Evolutionary conservation across 257 asterid genomes (phyloP).

Genomic region (Solanum dulcamara): DNA sequence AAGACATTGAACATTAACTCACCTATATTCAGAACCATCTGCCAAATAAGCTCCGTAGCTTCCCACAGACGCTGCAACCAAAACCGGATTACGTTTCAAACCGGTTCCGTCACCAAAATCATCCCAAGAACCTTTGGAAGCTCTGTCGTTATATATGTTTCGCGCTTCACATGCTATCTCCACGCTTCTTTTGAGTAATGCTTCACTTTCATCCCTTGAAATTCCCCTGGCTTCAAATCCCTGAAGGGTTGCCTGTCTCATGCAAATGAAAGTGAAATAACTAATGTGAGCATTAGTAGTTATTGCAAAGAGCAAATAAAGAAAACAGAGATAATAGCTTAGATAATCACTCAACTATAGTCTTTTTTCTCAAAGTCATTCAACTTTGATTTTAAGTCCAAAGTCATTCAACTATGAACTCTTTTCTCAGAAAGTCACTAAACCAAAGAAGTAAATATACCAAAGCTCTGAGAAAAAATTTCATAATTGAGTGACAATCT

Average conservation of each 20-base stretch:
- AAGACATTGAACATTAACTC: background rate
- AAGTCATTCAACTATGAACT: no score
- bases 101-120: constrained; percentile 1
- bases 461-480: no score
- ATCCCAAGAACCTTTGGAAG: constrained; percentile 41
- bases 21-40: constrained; percentile 89
- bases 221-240: constrained; percentile 81
- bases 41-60: constrained; percentile 85
- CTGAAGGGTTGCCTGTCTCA: constrained; percentile 65
- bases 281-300: background rate
- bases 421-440: no score
- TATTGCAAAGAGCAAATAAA: background rate
- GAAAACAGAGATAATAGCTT: no score
- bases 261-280: background rate
- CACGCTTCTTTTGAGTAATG: constrained; percentile 48
- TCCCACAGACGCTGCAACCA: constrained; percentile 86
- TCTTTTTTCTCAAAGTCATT: no score
- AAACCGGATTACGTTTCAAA: constrained; percentile 20
- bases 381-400: no score
- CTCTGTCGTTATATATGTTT: constrained; percentile 32
- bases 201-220: constrained; percentile 46
- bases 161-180: constrained; percentile 74
- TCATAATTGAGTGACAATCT: no score
- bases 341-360: no score
- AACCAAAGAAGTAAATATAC: no score